Evolutionary conservation across 352 stramenopile species (phyloP).

Genomic region (Hyaloperonospora brassicae): DNA sequence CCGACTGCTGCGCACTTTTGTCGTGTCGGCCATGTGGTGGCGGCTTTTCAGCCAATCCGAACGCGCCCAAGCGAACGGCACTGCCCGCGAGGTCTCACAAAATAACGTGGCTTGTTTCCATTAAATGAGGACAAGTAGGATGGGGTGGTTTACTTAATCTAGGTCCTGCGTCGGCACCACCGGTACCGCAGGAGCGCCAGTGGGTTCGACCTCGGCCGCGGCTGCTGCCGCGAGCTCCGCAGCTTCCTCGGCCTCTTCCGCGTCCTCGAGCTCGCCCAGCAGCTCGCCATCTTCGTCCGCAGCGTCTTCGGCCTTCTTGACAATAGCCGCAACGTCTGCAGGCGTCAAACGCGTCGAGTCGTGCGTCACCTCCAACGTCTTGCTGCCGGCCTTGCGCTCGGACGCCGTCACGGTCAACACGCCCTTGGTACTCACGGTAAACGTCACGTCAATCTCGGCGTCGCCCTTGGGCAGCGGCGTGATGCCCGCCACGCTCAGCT

Average conservation of each 20-base stretch:
- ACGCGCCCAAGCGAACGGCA: not conserved
- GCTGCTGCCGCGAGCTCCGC: slow-evolving; percentile 35
- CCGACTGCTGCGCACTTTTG: not conserved
- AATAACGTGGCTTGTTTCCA: slow-evolving; percentile 23
- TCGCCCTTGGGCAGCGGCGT: slow-evolving; percentile 84
- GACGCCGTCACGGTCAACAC: slow-evolving; percentile 92
- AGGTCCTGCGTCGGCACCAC: slow-evolving; percentile 60
- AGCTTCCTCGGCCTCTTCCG: slow-evolving; percentile 49
- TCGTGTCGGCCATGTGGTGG: not conserved
- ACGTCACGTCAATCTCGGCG: slow-evolving; percentile 89
- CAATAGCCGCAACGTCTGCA: slow-evolving; percentile 60
- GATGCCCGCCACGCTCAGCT: slow-evolving; percentile 87
- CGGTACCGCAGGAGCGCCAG: slow-evolving; percentile 23
- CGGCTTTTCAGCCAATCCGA: slow-evolving; percentile 21
- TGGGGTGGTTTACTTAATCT: slow-evolving; percentile 59
- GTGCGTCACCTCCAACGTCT: slow-evolving; percentile 68
- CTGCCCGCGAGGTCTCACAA: not conserved
- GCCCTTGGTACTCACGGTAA: slow-evolving; percentile 88
- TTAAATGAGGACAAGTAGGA: slow-evolving; percentile 22
- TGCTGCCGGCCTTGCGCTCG: slow-evolving; percentile 58
- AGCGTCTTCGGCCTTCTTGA: slow-evolving; percentile 79
- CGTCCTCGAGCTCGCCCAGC: slow-evolving; percentile 65
- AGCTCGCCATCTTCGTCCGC: slow-evolving; percentile 75
- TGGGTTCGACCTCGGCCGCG: slow-evolving; percentile 21
- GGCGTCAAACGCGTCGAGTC: slow-evolving; percentile 65